A percentile compares a stretch with the other conserved stretches of the same genome.
Conservation (phyloP, 2,329 filamentous ascomycete species). For the Lanzia echinophila region DNA sequence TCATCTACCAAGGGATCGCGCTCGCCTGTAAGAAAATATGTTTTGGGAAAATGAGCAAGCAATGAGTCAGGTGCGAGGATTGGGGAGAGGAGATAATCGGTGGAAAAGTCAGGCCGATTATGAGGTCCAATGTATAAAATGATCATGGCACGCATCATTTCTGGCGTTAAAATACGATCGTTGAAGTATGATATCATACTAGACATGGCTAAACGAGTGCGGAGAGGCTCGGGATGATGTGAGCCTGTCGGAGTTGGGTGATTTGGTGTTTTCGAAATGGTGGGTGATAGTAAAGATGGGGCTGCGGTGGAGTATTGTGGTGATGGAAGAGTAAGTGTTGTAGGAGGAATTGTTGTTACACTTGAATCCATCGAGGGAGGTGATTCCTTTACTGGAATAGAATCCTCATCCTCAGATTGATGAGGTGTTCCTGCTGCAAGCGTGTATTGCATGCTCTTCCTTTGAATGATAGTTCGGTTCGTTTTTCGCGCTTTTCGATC, state of each 20-base stretch:
- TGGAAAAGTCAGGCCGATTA: constrained; percentile 84
- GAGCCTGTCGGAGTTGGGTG: constrained; percentile 31
- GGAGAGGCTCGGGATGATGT: constrained; percentile 53
- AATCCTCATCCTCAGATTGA: constrained; percentile 66
- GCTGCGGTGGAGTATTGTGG: constrained; percentile 19
- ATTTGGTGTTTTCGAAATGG: background rate
- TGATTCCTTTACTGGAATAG: constrained; percentile 31
- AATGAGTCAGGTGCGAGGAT: constrained; percentile 81
- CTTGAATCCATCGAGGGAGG: constrained; percentile 10
- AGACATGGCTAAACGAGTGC: constrained; percentile 84
- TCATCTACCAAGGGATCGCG: constrained; percentile 94
- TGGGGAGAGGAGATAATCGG: constrained; percentile 85
- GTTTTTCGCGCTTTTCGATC: constrained; percentile 72
- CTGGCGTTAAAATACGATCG: constrained; percentile 86
- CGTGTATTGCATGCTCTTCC: constrained; percentile 86
- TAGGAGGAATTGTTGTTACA: background rate
- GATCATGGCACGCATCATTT: constrained; percentile 99
- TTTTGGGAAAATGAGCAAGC: constrained; percentile 83
- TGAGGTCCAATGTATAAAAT: constrained; percentile 94
- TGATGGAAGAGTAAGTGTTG: background rate
- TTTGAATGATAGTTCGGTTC: constrained; percentile 69
- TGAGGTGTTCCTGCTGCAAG: constrained; percentile 77
- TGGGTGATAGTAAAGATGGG: constrained; percentile 20
- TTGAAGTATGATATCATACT: constrained; percentile 99
- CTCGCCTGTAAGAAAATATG: constrained; percentile 90